Evolutionary conservation across 1,139 yeast species (phyloP).

Genomic region (Pichia sp.): DNA sequence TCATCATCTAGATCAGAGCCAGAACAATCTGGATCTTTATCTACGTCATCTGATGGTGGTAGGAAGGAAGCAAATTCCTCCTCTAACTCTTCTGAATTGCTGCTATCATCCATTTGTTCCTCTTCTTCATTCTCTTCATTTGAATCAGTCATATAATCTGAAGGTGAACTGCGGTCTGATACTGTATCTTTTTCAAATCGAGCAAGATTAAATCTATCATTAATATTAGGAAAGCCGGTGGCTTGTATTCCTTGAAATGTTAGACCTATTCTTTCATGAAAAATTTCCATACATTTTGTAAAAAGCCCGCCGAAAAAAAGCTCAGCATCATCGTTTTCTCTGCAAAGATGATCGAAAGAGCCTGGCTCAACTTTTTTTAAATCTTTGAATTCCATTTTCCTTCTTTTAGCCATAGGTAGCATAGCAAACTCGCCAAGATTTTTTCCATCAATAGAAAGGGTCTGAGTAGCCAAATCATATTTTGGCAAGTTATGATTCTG

Average conservation of each 20-base stretch:
- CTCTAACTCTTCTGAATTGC: not conserved
- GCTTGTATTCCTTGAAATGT: too few relatives aligned
- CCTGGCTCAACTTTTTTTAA: not conserved
- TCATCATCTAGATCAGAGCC: not conserved
- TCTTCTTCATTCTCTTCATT: not conserved
- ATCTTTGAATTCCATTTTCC: not conserved
- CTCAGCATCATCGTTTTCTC: not conserved
- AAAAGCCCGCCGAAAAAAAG: too few relatives aligned
- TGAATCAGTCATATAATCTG: not conserved
- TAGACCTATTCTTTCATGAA: too few relatives aligned
- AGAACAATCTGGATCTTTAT: not conserved
- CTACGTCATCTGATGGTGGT: not conserved
- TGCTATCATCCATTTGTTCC: not conserved
- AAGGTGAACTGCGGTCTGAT: not conserved
- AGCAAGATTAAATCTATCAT: too few relatives aligned
- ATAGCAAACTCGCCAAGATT: too few relatives aligned
- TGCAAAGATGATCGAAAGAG: not conserved
- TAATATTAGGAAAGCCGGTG: too few relatives aligned
- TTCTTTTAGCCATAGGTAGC: too few relatives aligned
- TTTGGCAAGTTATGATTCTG: too few relatives aligned
- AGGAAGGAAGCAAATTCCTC: not conserved
- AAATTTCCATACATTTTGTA: too few relatives aligned
- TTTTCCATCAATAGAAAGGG: not conserved
- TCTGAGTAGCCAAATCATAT: too few relatives aligned
- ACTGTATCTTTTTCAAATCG: not conserved